Evolutionary conservation across 768 basidiomycete genomes (phyloP).

Genomic region (Amanita rubescens): DNA sequence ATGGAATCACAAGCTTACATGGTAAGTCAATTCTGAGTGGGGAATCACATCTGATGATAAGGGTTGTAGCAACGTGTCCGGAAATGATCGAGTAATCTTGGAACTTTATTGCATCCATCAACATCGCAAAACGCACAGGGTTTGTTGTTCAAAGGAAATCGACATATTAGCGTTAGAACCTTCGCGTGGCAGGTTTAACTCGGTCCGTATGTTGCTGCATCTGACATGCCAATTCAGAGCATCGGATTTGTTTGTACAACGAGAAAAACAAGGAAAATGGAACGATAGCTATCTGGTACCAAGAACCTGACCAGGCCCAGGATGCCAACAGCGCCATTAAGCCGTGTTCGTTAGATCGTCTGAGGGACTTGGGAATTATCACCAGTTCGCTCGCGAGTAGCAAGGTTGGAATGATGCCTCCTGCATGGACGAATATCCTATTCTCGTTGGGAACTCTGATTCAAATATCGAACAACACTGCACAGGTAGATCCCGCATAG

Average conservation of each 20-base stretch:
- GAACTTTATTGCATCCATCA: neutral
- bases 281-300: neutral
- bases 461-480: neutral
- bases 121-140: neutral
- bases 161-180: neutral
- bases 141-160: neutral
- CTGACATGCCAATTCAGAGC: neutral
- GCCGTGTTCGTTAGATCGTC: neutral
- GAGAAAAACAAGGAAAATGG: neutral
- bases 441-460: neutral
- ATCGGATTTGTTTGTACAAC: neutral
- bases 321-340: neutral
- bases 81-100: neutral
- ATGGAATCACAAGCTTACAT: neutral
- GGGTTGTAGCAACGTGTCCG: neutral
- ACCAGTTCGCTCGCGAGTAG: neutral
- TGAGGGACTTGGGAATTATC: neutral
- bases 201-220: neutral
- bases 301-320: no score
- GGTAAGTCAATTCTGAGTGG: neutral
- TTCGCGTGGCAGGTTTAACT: neutral
- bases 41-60: neutral
- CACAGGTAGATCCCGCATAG: neutral
- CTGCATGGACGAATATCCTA: constrained; percentile 1
- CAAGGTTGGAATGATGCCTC: neutral